phyloP scores from a whole-genome alignment of 306 rosid species.

The Comarum palustre region DNA sequence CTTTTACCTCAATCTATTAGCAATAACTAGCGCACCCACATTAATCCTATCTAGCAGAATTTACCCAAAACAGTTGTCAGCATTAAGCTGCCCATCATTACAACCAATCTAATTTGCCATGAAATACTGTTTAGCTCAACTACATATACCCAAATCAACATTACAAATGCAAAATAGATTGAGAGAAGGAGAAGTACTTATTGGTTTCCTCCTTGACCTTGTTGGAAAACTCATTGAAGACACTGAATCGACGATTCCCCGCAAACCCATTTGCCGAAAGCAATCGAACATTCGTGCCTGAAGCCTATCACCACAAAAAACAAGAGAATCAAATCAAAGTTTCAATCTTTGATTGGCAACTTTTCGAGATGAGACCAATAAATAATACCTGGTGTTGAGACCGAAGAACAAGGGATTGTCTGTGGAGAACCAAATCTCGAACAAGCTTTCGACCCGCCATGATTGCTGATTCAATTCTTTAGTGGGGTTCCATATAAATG shows the following conservation, averaged over 20 bases:
- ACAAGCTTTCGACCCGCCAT: slow-evolving; percentile 67
- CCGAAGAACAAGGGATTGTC: slow-evolving; percentile 42
- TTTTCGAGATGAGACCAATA: background rate
- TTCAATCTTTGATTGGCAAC: background rate
- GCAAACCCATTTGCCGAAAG: slow-evolving; percentile 35
- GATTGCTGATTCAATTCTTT: too few species aligned
- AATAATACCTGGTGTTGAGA: slow-evolving; percentile 53
- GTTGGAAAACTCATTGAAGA: slow-evolving; percentile 76
- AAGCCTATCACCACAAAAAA: slow-evolving; percentile 35
- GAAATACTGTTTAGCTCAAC: background rate
- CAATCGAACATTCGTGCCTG: slow-evolving; percentile 40
- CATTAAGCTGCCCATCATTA: background rate
- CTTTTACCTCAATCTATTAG: background rate
- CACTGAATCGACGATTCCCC: slow-evolving; percentile 51
- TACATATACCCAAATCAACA: background rate
- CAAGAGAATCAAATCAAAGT: background rate
- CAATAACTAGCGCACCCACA: background rate
- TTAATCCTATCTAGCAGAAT: background rate
- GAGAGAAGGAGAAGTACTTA: slow-evolving; percentile 38
- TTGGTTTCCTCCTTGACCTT: slow-evolving; percentile 71
- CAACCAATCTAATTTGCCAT: background rate
- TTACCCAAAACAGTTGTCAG: background rate
- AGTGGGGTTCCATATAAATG: too few species aligned
- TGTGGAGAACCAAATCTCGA: slow-evolving; percentile 64
- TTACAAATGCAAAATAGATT: background rate